phyloP scores from a whole-genome alignment of 108 stramenopile species.

The Fistulifera pelliculosa region DNA sequence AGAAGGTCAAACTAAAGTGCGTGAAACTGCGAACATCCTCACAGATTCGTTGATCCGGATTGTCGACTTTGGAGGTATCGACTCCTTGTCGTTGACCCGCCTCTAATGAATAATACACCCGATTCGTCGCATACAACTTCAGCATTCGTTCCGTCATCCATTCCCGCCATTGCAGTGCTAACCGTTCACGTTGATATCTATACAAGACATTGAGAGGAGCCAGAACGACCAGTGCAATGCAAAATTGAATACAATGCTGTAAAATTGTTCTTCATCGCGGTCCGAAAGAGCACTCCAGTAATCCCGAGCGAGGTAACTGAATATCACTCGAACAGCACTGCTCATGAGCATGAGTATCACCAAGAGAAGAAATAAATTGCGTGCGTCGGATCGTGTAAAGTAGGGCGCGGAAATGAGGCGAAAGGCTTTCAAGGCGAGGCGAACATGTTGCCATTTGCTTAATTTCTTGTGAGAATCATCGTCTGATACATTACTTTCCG shows the following conservation, averaged over 20 bases:
- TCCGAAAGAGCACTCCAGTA: conserved; percentile 63
- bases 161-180: conserved; percentile 65
- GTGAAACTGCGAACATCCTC: conserved; percentile 85
- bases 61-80: conserved; percentile 34
- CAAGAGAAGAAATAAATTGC: conserved; percentile 32
- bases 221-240: conserved; percentile 34
- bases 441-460: too few species aligned
- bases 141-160: conserved; percentile 65
- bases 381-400: conserved; percentile 26
- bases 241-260: conserved; percentile 33
- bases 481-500: too few species aligned
- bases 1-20: conserved; percentile 67
- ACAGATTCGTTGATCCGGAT: conserved; percentile 85
- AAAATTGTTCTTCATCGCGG: conserved; percentile 57
- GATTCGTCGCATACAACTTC: conserved; percentile 43
- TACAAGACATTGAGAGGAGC: conserved; percentile 77
- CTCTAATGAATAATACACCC: conserved; percentile 33
- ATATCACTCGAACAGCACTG: conserved; percentile 59
- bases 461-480: too few species aligned
- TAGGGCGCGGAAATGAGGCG: conserved; percentile 37
- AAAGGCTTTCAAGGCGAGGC: conserved; percentile 14
- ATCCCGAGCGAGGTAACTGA: conserved; percentile 70
- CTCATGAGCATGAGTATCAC: conserved; percentile 55
- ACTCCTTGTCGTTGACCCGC: conserved; percentile 12
- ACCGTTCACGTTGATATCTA: conserved; percentile 31